A percentile compares a stretch with the other conserved stretches of the same genome.
phyloP scores from a whole-genome alignment of 2,329 filamentous ascomycete species.

The Talaromyces sp. region DNA sequence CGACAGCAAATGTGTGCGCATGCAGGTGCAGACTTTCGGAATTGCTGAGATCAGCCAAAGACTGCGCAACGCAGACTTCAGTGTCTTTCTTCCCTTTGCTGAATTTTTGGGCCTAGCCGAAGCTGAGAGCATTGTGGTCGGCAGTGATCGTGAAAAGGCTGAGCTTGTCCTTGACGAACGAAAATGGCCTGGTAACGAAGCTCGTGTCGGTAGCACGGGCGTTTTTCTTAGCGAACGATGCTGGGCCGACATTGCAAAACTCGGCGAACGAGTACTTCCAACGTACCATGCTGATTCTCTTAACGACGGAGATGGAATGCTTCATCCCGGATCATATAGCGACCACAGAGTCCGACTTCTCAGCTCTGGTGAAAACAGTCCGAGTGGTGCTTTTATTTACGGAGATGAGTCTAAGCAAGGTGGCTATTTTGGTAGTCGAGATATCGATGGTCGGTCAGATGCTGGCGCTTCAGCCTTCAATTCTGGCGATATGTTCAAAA shows the following conservation, averaged over 20 bases:
- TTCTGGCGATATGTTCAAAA: conserved; percentile 95
- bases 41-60: conserved; percentile 96
- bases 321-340: conserved; percentile 45
- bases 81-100: conserved; percentile 88
- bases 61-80: conserved; percentile 89
- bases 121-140: conserved; percentile 78
- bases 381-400: conserved; percentile 61
- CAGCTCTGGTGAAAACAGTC: conserved; percentile 45
- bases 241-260: conserved; percentile 84
- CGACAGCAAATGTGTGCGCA: conserved; percentile 95
- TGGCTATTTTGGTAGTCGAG: conserved; percentile 72
- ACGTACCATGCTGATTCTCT: conserved; percentile 59
- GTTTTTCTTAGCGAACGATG: conserved; percentile 94
- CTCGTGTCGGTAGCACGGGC: conserved; percentile 83
- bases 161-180: conserved; percentile 89
- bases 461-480: conserved; percentile 88
- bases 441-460: conserved; percentile 82
- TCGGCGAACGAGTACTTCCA: conserved; percentile 60
- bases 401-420: conserved; percentile 71
- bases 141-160: conserved; percentile 86
- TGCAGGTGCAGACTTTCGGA: conserved; percentile 90
- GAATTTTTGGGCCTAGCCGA: conserved; percentile 91
- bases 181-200: conserved; percentile 89
- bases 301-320: conserved; percentile 57
- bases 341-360: conserved; percentile 58